These are phyloP conservation scores for Ogataea chonburiensis DNA, from an alignment of 805 yeast species.

Conservation along the genomic window DNA sequence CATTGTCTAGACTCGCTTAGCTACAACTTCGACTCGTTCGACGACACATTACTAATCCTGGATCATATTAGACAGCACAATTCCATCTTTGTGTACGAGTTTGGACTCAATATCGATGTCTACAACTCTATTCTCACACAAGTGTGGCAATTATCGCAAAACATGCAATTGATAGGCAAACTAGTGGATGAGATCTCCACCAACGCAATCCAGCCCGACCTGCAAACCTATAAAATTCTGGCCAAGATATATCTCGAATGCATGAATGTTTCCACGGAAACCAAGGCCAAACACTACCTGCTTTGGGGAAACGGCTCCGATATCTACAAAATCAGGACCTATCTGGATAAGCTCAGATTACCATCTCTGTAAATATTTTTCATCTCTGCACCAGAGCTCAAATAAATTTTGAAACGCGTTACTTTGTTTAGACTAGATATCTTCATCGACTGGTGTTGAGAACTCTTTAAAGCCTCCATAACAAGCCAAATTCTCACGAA, in stretches of 20 bases:
- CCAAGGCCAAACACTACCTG: conserved; percentile 26
- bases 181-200: conserved; percentile 30
- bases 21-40: conserved; percentile 31
- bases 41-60: conserved; percentile 24
- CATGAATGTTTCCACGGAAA: conserved; percentile 27
- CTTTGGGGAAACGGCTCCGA: conserved; percentile 31
- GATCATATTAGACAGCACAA: conserved; percentile 28
- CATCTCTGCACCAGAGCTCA: conserved; percentile 9
- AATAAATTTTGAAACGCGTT: conserved; percentile 10
- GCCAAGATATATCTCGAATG: conserved; percentile 29
- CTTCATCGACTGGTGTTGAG: neutral
- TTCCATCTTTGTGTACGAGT: conserved; percentile 32
- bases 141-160: conserved; percentile 30
- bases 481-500: neutral
- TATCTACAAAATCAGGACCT: conserved; percentile 27
- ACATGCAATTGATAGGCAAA: conserved; percentile 23
- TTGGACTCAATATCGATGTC: conserved; percentile 31
- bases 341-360: conserved; percentile 16
- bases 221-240: conserved; percentile 28
- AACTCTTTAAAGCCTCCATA: neutral
- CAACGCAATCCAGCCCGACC: conserved; percentile 33
- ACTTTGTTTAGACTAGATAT: neutral
- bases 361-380: conserved; percentile 9
- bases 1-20: conserved; percentile 32
- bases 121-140: conserved; percentile 31